A percentile compares a stretch with the other conserved stretches of the same genome.
These are phyloP conservation scores for Choiromyces venosus DNA, from an alignment of 495 filamentous ascomycete genomes.

Conservation along the genomic window DNA sequence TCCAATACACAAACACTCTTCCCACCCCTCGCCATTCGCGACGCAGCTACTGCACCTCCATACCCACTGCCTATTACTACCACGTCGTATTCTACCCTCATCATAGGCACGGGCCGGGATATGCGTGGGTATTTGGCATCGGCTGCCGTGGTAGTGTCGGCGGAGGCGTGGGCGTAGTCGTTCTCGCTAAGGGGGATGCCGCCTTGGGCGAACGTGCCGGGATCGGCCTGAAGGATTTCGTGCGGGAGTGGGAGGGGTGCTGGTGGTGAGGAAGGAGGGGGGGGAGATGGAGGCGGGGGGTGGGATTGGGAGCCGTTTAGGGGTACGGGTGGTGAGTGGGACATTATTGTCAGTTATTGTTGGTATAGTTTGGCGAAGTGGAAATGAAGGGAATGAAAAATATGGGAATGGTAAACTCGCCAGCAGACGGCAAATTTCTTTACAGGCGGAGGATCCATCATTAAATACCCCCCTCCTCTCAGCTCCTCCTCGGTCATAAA, in stretches of 20 bases:
- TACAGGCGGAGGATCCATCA: too few species aligned
- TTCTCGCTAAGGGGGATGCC: slow-evolving; percentile 1
- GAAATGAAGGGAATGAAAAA: too few species aligned
- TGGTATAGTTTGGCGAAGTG: too few species aligned
- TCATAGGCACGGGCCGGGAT: slow-evolving; percentile 53
- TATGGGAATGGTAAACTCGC: too few species aligned
- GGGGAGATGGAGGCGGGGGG: neutral
- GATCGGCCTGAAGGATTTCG: slow-evolving; percentile 5
- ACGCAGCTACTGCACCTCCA: slow-evolving; percentile 61
- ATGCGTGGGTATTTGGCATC: slow-evolving; percentile 49
- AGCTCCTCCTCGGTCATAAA: too few species aligned
- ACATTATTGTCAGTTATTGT: too few species aligned
- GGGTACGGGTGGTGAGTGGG: neutral
- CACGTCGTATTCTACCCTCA: slow-evolving; percentile 57
- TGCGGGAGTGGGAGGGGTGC: neutral
- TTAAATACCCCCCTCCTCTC: too few species aligned
- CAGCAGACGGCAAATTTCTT: too few species aligned
- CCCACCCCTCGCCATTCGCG: slow-evolving; percentile 58
- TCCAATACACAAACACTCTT: slow-evolving; percentile 60
- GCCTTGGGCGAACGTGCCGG: slow-evolving; percentile 8
- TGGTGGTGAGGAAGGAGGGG: neutral
- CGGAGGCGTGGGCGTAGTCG: slow-evolving; percentile 10
- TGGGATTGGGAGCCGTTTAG: neutral
- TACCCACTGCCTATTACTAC: slow-evolving; percentile 65
- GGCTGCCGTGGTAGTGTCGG: neutral